phyloP scores from a whole-genome alignment of 192 early-diverging fungal genomes.

The Mortierella antarctica region DNA sequence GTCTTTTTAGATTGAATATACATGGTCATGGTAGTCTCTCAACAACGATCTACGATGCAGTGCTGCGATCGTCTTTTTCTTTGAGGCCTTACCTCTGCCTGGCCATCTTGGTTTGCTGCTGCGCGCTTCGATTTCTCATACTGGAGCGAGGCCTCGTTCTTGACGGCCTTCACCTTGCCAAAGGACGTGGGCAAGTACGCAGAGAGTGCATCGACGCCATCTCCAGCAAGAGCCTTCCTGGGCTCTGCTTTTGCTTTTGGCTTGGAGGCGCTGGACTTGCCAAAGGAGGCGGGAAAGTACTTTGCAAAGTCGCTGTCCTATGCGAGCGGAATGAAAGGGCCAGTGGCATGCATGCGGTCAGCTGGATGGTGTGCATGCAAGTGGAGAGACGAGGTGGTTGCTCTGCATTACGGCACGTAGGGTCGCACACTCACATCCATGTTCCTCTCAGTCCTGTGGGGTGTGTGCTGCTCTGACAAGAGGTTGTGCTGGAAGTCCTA shows the following conservation, averaged over 20 bases:
- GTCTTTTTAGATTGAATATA: too few relatives aligned
- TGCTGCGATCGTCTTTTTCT: too few relatives aligned
- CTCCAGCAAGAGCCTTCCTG: conserved; percentile 17
- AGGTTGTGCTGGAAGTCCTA: too few relatives aligned
- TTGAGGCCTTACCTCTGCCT: neutral
- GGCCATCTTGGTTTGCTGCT: conserved; percentile 49
- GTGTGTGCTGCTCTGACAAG: too few relatives aligned
- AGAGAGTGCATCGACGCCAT: conserved; percentile 55
- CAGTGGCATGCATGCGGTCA: too few relatives aligned
- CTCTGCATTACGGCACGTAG: too few relatives aligned
- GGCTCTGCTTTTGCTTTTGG: conserved; percentile 29
- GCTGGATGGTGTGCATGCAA: too few relatives aligned
- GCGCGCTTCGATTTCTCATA: conserved; percentile 21
- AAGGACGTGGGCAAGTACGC: conserved; percentile 65
- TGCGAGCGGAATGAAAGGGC: neutral
- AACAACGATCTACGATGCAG: neutral
- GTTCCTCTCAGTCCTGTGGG: neutral
- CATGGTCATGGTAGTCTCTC: neutral
- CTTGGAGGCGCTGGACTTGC: conserved; percentile 32
- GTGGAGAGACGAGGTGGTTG: too few relatives aligned
- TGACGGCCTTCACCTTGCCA: conserved; percentile 55
- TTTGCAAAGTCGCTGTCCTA: conserved; percentile 63
- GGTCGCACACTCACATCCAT: conserved; percentile 18
- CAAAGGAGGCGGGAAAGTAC: conserved; percentile 59
- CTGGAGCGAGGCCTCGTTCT: conserved; percentile 5